Base-by-base conservation (phyloP, 2,329 filamentous ascomycete species). In the Cladosporium sp. region DNA sequence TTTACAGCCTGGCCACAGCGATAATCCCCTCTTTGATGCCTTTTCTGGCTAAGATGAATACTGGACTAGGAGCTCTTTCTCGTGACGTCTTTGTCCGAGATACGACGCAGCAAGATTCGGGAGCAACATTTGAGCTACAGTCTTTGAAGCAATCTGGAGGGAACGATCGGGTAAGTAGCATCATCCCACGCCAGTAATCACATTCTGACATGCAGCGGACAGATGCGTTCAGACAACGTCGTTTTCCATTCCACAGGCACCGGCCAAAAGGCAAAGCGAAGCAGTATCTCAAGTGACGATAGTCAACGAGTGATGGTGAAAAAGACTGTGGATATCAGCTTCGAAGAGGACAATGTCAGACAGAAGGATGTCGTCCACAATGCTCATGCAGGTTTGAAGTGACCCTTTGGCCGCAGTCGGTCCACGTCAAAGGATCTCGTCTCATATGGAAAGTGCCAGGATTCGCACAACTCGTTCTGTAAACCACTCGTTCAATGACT, bases 211-310 rank as follows among this genome's bases (percentile, higher is more conserved):
- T 4, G 15, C 12, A 17, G 3, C 4, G n/a, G 2, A 15, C 27
- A 43, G 41, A 41, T 48, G 27, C 45, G 45, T 22, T 11, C 27
- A 11, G 37, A 41, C 13, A 40, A 40, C 29, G 45, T 41, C 15
- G 17, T 20, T 11, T 41, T 41, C 12, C 45, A 48, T n/a, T 48
- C 45, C 7, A 27, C 30, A 24, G 37, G 32, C 15, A 37, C 19
- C 9, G 29, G 34, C 7, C 22, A 39, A 34, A 47, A 39, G 27
- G 7, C 37, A 11, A 15, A n/a, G 15, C 24, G 44, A 12, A 7
- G 36, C 4, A 47, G 44, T 22, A 19, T 39, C 12, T 47, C 44
- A 22, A 47, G 44, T 22, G 44, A 47, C 24, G 44, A 47, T 29
- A 47, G 44, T 20, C 34, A 47, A 20, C 39, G 22, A 18, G 36